Conservation (phyloP, 1,284 basidiomycete genomes). For the Inonotus obliquus region DNA sequence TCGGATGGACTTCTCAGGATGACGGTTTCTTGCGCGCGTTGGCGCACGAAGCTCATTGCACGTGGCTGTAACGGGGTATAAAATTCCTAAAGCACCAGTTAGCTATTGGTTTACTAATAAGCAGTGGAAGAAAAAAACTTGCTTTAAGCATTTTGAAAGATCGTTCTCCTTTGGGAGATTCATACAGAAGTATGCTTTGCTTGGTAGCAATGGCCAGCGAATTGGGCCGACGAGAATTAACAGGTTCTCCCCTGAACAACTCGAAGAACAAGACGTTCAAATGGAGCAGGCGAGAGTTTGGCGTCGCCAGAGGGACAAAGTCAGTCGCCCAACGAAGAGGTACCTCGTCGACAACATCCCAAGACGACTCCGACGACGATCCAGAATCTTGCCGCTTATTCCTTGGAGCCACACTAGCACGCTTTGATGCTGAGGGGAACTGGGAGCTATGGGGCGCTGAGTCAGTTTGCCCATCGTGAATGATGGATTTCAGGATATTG, state of each 20-base stretch:
- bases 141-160: slow-evolving; percentile 78
- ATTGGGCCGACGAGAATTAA: slow-evolving; percentile 47
- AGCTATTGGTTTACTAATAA: not conserved
- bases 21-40: slow-evolving; percentile 49
- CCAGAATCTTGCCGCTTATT: slow-evolving; percentile 20
- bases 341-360: slow-evolving; percentile 74
- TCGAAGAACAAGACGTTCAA: slow-evolving; percentile 60
- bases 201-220: slow-evolving; percentile 74
- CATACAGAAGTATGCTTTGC: slow-evolving; percentile 65
- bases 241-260: slow-evolving; percentile 53
- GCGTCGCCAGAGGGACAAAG: slow-evolving; percentile 64
- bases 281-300: slow-evolving; percentile 58
- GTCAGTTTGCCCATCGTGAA: slow-evolving; percentile 42
- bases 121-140: slow-evolving; percentile 18
- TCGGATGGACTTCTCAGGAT: slow-evolving; percentile 38
- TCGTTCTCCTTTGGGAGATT: slow-evolving; percentile 75
- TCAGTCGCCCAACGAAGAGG: slow-evolving; percentile 78
- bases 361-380: slow-evolving; percentile 45
- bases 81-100: slow-evolving; percentile 54
- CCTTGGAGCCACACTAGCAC: slow-evolving; percentile 13
- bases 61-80: slow-evolving; percentile 68
- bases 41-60: slow-evolving; percentile 62
- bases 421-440: slow-evolving; percentile 26
- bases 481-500: slow-evolving; percentile 50
- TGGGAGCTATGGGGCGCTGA: slow-evolving; percentile 27